Evolutionary conservation across 306 rosid genomes (phyloP), one percentile per base, ranked within the genome.

Genomic region (Prunus armeniaca): DNA sequence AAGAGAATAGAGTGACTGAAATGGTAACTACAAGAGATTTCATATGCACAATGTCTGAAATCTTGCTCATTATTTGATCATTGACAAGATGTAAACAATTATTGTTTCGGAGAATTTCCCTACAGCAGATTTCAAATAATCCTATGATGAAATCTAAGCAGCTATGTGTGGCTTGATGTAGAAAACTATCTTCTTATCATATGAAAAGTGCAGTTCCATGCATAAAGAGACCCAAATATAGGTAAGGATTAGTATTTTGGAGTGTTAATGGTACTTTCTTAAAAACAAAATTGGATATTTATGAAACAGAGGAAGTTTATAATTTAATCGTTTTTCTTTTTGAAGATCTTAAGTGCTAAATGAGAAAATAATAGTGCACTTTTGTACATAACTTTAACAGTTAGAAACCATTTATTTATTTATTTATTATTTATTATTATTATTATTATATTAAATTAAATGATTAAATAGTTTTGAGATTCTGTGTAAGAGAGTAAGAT

Each of bases 21-120:
- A 45, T 78, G 72, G 34, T 71, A 60, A 64, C 47, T 14, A 18
- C 60, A 68, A 28, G 61, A 22, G 46, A n/a, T 69, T 51, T 7
- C 2, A 0, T n/a, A 12, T 25, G n/a, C 12, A 34, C n/a, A 68
- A 46, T 2, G 22, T 63, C 41, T 17, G 4, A 47, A 28, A 57
- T 22, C 25, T 18, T 11, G 49, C 30, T 32, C 51, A 14, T 27
- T n/a, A 18, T 24, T 15, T 41, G 38, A 63, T 30, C 7, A 18
- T 15, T 30, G 67, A 15, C 43, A 30, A 28, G 67, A 28, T 63
- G 24, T 20, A 17, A 63, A 30, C 20, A 14, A 17, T 63, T 63
- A 30, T 63, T 24, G 2, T 60, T 24, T 3, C 12, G 19, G 34
- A 60, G 65, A 27, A 27, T 30, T 15, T 61, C 14, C 27, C 41